A percentile compares a stretch with the other conserved stretches of the same genome.
Evolutionary conservation across 352 stramenopile genomes (phyloP).

Genomic region (Phytopythium sindhum): DNA sequence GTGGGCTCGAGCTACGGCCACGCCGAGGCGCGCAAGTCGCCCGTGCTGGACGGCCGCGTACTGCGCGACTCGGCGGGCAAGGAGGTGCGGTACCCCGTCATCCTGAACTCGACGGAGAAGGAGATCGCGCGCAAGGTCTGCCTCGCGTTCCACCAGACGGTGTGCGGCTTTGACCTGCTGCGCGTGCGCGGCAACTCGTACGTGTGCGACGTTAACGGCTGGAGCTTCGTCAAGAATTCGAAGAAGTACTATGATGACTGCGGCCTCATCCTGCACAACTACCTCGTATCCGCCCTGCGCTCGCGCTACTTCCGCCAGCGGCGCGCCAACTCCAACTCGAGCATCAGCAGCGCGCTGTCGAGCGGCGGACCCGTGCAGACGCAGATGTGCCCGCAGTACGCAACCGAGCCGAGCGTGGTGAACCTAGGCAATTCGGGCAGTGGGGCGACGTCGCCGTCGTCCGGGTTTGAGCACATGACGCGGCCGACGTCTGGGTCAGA

Average conservation of each 20-base stretch:
- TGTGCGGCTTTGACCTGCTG: constrained; percentile 99
- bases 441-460: constrained; percentile 17
- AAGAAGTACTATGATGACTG: constrained; percentile 99
- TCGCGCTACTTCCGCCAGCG: constrained; percentile 77
- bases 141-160: constrained; percentile 97
- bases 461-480: constrained; percentile 23
- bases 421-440: constrained; percentile 15
- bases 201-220: constrained; percentile 99
- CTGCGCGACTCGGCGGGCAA: constrained; percentile 96
- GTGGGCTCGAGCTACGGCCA: constrained; percentile 98
- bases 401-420: constrained; percentile 43
- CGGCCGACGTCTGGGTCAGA: constrained; percentile 65
- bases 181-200: constrained; percentile 91
- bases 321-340: constrained; percentile 44
- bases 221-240: constrained; percentile 98
- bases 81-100: constrained; percentile 98
- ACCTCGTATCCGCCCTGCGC: constrained; percentile 75
- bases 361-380: constrained; percentile 20
- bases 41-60: constrained; percentile 95
- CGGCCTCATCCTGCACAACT: constrained; percentile 93
- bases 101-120: constrained; percentile 98
- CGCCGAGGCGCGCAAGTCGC: constrained; percentile 98
- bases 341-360: constrained; percentile 17
- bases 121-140: constrained; percentile 95
- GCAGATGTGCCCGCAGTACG: constrained; percentile 81